Evolutionary conservation across 352 stramenopile genomes (phyloP).

Genomic region (Sclerospora graminicola): DNA sequence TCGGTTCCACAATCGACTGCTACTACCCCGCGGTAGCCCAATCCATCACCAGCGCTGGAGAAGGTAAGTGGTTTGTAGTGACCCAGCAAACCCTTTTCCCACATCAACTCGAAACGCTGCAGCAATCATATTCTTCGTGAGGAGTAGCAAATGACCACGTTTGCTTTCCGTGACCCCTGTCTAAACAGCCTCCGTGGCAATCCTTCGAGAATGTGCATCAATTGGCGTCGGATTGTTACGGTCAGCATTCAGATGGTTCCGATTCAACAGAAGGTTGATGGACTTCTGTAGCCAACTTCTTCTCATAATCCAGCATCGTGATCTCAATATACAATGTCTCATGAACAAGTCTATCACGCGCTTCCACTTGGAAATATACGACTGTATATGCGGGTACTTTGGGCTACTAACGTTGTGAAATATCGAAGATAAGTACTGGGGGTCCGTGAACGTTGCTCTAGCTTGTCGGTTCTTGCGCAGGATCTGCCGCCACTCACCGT

Average conservation of each 20-base stretch:
- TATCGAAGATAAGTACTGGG: slow-evolving; percentile 59
- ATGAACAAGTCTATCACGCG: slow-evolving; percentile 78
- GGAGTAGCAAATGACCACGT: slow-evolving; percentile 61
- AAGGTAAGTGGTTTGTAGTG: slow-evolving; percentile 74
- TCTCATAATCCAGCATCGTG: slow-evolving; percentile 74
- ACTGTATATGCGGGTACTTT: slow-evolving; percentile 59
- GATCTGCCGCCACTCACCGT: slow-evolving; percentile 62
- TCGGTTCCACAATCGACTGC: not conserved
- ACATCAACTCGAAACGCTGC: slow-evolving; percentile 74
- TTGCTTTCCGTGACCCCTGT: slow-evolving; percentile 52
- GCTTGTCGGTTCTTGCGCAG: slow-evolving; percentile 60
- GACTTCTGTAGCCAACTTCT: slow-evolving; percentile 72
- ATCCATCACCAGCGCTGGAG: slow-evolving; percentile 51
- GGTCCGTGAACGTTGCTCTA: slow-evolving; percentile 72
- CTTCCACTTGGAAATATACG: slow-evolving; percentile 81
- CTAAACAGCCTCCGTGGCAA: slow-evolving; percentile 54
- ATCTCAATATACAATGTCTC: slow-evolving; percentile 78
- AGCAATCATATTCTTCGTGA: slow-evolving; percentile 83
- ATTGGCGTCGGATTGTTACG: slow-evolving; percentile 30
- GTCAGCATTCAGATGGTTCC: slow-evolving; percentile 58
- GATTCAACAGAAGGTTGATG: slow-evolving; percentile 68
- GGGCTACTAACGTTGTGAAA: slow-evolving; percentile 55
- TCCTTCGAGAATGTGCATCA: slow-evolving; percentile 52
- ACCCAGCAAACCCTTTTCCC: slow-evolving; percentile 73
- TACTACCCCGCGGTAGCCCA: slow-evolving; percentile 34